These are phyloP conservation scores for Apiotrichum siamense DNA, from an alignment of 1,284 basidiomycete species.

Conservation along the genomic window DNA sequence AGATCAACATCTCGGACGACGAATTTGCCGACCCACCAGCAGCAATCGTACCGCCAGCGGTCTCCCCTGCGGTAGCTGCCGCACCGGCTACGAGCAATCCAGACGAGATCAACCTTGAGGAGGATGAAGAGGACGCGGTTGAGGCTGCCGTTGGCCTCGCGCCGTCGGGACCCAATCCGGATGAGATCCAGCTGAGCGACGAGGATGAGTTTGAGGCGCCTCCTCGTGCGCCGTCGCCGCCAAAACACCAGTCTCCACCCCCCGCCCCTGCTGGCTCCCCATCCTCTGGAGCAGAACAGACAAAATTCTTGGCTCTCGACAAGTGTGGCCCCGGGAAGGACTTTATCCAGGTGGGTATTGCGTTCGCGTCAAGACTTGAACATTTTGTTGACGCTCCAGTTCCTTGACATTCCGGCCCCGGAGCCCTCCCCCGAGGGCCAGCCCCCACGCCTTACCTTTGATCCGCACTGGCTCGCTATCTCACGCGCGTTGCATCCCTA, in stretches of 20 bases:
- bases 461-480: slow-evolving; percentile 91
- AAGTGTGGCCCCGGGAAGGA: slow-evolving; percentile 78
- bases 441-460: slow-evolving; percentile 57
- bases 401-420: slow-evolving; percentile 59
- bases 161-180: slow-evolving; percentile 19
- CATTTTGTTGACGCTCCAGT: slow-evolving; percentile 50
- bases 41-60: too few species aligned
- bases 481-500: slow-evolving; percentile 75
- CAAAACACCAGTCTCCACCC: background rate
- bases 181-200: slow-evolving; percentile 21
- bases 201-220: slow-evolving; percentile 22
- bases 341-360: slow-evolving; percentile 67
- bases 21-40: slow-evolving; percentile 32
- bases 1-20: slow-evolving; percentile 62
- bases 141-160: background rate
- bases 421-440: slow-evolving; percentile 12
- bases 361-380: background rate
- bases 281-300: background rate
- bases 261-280: background rate
- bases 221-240: background rate
- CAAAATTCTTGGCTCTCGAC: slow-evolving; percentile 76
- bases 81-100: slow-evolving; percentile 52
- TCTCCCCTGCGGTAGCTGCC: background rate
- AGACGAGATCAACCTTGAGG: slow-evolving; percentile 61
- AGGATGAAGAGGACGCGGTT: slow-evolving; percentile 51